These are phyloP conservation scores for Cryptosporidium xiaoi DNA, from an alignment of 169 alveolate species.

Conservation along the genomic window DNA sequence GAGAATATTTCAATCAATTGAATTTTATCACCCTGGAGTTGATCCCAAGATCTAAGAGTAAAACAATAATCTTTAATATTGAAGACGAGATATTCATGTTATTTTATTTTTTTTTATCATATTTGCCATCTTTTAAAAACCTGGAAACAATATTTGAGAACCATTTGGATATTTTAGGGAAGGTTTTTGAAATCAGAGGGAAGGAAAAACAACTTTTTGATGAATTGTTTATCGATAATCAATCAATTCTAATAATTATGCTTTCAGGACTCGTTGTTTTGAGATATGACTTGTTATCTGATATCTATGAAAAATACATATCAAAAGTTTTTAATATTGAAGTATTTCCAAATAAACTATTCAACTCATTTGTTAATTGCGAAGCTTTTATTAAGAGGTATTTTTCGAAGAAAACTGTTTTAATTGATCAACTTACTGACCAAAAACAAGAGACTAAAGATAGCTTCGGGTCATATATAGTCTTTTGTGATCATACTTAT, in stretches of 20 bases:
- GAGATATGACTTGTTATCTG: slow-evolving; percentile 10
- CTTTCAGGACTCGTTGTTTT: slow-evolving; percentile 37
- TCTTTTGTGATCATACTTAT: slow-evolving; percentile 7
- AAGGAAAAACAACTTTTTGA: slow-evolving; percentile 24
- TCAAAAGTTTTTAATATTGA: slow-evolving; percentile 10
- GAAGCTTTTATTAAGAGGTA: slow-evolving; percentile 28
- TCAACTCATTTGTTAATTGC: slow-evolving; percentile 23
- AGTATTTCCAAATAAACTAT: slow-evolving; percentile 49
- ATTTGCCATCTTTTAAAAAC: slow-evolving; percentile 27
- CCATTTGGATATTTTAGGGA: slow-evolving; percentile 15
- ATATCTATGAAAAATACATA: slow-evolving; percentile 9
- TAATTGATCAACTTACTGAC: not conserved
- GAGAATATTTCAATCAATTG: slow-evolving; percentile 50
- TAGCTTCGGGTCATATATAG: not conserved
- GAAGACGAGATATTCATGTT: slow-evolving; percentile 15
- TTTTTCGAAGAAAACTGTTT: slow-evolving; percentile 32
- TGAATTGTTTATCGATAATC: slow-evolving; percentile 65
- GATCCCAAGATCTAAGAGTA: slow-evolving; percentile 28
- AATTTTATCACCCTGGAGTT: slow-evolving; percentile 21
- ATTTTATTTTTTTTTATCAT: slow-evolving; percentile 27
- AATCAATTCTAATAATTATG: slow-evolving; percentile 21
- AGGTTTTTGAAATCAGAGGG: slow-evolving; percentile 3
- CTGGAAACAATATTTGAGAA: not conserved
- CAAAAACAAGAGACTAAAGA: not conserved
- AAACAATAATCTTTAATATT: not conserved